Evolutionary conservation across 1,284 basidiomycete species (phyloP).

Genomic region (Apiotrichum siamense): DNA sequence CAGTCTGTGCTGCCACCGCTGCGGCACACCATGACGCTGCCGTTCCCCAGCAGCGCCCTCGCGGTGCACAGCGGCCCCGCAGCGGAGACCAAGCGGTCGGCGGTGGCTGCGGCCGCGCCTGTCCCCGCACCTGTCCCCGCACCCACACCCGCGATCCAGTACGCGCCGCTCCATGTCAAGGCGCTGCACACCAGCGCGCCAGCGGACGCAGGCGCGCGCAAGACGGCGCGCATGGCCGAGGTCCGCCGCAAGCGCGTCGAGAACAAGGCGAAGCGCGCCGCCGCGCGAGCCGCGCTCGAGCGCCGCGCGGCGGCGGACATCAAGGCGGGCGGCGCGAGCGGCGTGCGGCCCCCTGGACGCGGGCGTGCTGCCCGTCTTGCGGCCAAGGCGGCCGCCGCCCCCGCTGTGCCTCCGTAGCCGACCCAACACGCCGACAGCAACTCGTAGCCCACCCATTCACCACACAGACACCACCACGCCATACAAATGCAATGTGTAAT

Average conservation of each 20-base stretch:
- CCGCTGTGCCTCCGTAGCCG: no score
- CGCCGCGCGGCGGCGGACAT: slow-evolving; percentile 3
- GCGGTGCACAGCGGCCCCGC: slow-evolving; percentile 12
- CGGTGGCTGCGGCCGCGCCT: no score
- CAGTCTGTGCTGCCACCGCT: slow-evolving; percentile 35
- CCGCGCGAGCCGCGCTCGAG: slow-evolving; percentile 19
- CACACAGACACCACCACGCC: background rate
- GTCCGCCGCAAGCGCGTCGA: slow-evolving; percentile 54
- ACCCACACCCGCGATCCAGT: slow-evolving; percentile 21
- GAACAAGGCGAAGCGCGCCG: slow-evolving; percentile 43
- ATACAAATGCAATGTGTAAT: background rate
- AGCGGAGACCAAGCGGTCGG: background rate
- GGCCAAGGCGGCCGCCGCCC: background rate
- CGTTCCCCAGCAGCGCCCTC: slow-evolving; percentile 45
- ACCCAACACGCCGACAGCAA: no score
- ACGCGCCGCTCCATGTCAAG: slow-evolving; percentile 71
- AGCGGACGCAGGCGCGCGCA: slow-evolving; percentile 67
- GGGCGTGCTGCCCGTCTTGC: slow-evolving; percentile 3
- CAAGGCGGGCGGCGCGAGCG: background rate
- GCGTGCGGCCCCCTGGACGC: no score
- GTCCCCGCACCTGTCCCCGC: background rate
- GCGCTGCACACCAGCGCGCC: slow-evolving; percentile 75
- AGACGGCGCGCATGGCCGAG: slow-evolving; percentile 57
- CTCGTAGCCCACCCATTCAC: no score
- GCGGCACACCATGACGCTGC: slow-evolving; percentile 35